A percentile compares a stretch with the other conserved stretches of the same genome.
These are phyloP conservation scores for Suhomyces pyralidae DNA, from an alignment of 805 yeast genomes.

Conservation along the genomic window DNA sequence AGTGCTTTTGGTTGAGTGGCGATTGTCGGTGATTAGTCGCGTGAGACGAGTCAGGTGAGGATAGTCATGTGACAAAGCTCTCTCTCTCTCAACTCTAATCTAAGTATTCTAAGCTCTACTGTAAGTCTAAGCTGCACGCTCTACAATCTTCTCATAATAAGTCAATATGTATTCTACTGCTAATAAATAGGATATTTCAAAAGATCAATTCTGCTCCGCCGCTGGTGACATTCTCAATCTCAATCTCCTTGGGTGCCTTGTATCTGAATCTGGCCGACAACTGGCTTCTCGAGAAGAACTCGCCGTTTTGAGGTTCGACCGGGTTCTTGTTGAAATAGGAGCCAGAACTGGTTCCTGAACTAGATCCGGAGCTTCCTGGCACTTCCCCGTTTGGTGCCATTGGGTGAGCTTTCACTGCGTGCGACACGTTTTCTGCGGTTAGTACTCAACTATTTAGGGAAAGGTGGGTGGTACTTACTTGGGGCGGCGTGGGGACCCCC, in stretches of 20 bases:
- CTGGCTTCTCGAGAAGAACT: constrained; percentile 53
- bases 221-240: constrained; percentile 69
- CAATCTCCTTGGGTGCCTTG: constrained; percentile 56
- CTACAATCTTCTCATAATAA: too few species aligned
- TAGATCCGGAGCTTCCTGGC: constrained; percentile 21
- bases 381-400: constrained; percentile 43
- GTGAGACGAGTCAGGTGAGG: too few species aligned
- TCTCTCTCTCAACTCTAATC: too few species aligned
- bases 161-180: too few species aligned
- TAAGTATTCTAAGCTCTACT: too few species aligned
- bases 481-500: constrained; percentile 69
- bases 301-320: constrained; percentile 41
- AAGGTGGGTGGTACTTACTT: constrained; percentile 41
- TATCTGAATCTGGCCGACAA: constrained; percentile 77
- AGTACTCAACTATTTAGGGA: too few species aligned
- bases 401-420: constrained; percentile 34
- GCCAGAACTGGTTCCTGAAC: constrained; percentile 11
- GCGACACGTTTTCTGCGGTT: constrained; percentile 14
- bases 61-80: too few species aligned
- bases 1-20: too few species aligned
- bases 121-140: too few species aligned
- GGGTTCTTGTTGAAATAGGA: constrained; percentile 29
- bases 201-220: constrained; percentile 77
- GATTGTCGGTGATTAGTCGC: too few species aligned
- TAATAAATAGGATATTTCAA: too few species aligned